phyloP scores from a whole-genome alignment of 2,329 filamentous ascomycete species.

The Diplodia intermedia region DNA sequence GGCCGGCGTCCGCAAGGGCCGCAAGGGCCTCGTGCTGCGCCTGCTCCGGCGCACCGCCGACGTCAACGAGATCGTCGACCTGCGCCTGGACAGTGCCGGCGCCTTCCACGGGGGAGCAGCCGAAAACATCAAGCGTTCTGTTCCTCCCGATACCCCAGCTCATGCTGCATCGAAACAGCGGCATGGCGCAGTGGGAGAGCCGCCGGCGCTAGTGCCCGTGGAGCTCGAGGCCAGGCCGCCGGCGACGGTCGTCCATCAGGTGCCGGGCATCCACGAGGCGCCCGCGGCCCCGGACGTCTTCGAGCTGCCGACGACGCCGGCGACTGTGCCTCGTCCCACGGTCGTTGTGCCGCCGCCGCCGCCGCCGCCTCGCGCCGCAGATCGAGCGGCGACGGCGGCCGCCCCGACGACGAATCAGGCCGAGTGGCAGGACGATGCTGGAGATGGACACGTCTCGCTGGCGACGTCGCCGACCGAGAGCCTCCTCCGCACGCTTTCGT shows the following conservation, averaged over 20 bases:
- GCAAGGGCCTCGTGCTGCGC: conserved; percentile 44
- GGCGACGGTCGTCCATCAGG: not conserved
- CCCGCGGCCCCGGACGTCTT: not conserved
- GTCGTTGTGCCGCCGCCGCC: not conserved
- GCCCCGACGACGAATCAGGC: not conserved
- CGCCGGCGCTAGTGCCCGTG: not conserved
- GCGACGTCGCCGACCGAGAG: conserved; percentile 4
- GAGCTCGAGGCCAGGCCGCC: conserved; percentile 17
- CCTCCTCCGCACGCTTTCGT: conserved; percentile 3
- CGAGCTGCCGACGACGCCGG: conserved; percentile 7
- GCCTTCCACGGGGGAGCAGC: not conserved
- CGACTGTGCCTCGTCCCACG: not conserved
- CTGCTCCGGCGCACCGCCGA: conserved; percentile 40
- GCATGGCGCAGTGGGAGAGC: too few species aligned
- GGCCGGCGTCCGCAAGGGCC: conserved; percentile 44
- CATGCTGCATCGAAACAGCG: too few species aligned
- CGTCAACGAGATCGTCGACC: conserved; percentile 18
- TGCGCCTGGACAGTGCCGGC: conserved; percentile 1
- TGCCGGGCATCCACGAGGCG: conserved; percentile 25
- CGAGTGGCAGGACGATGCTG: not conserved
- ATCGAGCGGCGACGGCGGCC: not conserved
- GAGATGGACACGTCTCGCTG: not conserved
- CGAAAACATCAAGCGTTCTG: not conserved
- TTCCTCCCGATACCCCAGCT: too few species aligned
- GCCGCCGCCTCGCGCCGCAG: not conserved